These are phyloP conservation scores for Ophiostoma himal-ulmi DNA, from an alignment of 2,329 filamentous ascomycete genomes.

Conservation along the genomic window DNA sequence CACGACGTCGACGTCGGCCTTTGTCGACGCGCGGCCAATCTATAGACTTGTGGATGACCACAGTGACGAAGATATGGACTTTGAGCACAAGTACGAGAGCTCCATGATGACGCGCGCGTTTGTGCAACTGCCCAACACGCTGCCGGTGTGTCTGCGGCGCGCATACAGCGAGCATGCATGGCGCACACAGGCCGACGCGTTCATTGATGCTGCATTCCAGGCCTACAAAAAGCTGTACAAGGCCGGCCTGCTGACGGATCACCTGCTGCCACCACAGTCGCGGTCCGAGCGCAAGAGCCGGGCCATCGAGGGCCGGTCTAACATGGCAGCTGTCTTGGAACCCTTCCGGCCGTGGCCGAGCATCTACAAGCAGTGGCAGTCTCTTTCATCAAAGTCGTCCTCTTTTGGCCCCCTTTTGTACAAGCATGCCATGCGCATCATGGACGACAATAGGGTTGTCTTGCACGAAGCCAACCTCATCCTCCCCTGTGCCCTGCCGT, in stretches of 20 bases:
- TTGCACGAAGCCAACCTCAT: conserved; percentile 39
- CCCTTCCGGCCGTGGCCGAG: conserved; percentile 44
- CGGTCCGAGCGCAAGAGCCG: conserved; percentile 19
- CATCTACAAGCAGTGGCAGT: conserved; percentile 41
- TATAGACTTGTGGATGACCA: conserved; percentile 38
- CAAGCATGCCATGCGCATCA: conserved; percentile 33
- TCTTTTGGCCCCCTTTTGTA: conserved; percentile 24
- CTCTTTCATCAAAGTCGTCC: not conserved
- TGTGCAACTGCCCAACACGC: conserved; percentile 64
- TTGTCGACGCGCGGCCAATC: conserved; percentile 60
- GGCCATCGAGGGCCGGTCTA: conserved; percentile 37
- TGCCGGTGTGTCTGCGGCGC: conserved; percentile 57
- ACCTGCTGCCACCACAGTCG: conserved; percentile 60
- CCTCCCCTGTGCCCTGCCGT: conserved; percentile 41
- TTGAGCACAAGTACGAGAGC: conserved; percentile 26
- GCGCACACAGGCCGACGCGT: conserved; percentile 65
- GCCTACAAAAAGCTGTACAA: conserved; percentile 66
- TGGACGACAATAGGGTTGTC: conserved; percentile 32
- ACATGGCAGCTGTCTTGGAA: conserved; percentile 35
- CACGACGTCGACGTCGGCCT: conserved; percentile 51
- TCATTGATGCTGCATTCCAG: conserved; percentile 76
- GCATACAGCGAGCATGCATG: conserved; percentile 52
- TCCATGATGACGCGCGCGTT: conserved; percentile 44
- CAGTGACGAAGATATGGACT: not conserved
- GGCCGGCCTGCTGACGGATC: conserved; percentile 67